A percentile compares a stretch with the other conserved stretches of the same genome.
phyloP scores from a whole-genome alignment of 805 yeast species.

The Schwanniomyces pseudopolymorphus region DNA sequence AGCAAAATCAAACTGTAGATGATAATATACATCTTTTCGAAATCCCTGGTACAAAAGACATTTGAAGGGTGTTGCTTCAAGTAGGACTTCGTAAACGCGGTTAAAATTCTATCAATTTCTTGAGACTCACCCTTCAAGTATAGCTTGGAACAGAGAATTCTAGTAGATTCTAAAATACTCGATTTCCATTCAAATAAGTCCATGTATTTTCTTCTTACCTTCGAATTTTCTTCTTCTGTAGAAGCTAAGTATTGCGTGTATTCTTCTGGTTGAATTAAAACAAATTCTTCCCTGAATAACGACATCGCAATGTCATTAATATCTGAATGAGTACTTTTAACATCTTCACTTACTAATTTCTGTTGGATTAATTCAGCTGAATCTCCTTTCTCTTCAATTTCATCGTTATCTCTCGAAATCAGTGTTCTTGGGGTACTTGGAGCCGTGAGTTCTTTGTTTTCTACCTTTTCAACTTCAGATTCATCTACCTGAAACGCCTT shows the following conservation, averaged over 20 bases:
- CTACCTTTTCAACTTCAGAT: background rate
- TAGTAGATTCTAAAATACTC: conserved; percentile 56
- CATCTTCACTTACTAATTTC: background rate
- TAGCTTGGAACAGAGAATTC: conserved; percentile 61
- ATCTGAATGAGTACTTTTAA: conserved; percentile 12
- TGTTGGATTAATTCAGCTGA: background rate
- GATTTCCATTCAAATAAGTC: conserved; percentile 45
- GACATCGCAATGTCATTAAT: conserved; percentile 33
- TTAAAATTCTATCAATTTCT: conserved; percentile 71
- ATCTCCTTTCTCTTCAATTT: background rate
- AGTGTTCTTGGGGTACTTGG: background rate
- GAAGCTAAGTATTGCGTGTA: conserved; percentile 43
- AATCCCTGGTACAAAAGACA: conserved; percentile 49
- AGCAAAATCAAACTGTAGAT: conserved; percentile 69
- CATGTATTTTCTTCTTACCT: conserved; percentile 46
- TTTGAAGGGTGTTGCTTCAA: conserved; percentile 46
- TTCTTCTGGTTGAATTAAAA: conserved; percentile 44
- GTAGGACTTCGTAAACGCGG: conserved; percentile 68
- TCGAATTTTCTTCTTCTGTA: conserved; percentile 36
- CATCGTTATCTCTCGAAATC: background rate
- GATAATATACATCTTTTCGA: conserved; percentile 63
- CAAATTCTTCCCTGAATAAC: conserved; percentile 40
- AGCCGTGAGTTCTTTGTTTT: background rate
- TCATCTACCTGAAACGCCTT: background rate
- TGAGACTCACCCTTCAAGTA: conserved; percentile 82